phyloP scores from a whole-genome alignment of 148 eudicot genomes.

The Rheum nobile region DNA sequence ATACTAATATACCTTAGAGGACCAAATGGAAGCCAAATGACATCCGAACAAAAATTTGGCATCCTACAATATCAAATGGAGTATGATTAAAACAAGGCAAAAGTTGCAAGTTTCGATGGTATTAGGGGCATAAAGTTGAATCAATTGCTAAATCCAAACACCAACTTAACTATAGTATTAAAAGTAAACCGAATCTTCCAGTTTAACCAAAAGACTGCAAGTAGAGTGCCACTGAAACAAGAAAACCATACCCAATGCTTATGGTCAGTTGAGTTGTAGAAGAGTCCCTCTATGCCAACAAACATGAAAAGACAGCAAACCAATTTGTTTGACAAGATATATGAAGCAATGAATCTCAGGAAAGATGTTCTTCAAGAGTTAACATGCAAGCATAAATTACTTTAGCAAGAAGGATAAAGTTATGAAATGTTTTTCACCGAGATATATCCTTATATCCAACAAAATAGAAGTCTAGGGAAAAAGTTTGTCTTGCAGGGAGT shows the following conservation, averaged over 20 bases:
- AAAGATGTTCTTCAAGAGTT: not conserved
- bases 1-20: constrained; percentile 46
- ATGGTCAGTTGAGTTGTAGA: constrained; percentile 36
- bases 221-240: constrained; percentile 30
- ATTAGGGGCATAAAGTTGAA: not conserved
- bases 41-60: constrained; percentile 87
- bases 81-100: not conserved
- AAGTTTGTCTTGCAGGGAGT: not conserved
- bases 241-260: constrained; percentile 70
- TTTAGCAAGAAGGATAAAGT: not conserved
- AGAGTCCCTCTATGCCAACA: constrained; percentile 45
- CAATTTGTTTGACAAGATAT: constrained; percentile 40
- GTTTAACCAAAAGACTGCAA: constrained; percentile 78
- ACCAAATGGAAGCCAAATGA: constrained; percentile 81
- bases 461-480: not conserved
- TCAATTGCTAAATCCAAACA: not conserved
- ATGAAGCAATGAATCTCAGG: not conserved
- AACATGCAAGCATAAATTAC: not conserved
- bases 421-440: too few species aligned
- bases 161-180: not conserved
- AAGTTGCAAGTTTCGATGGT: too few species aligned
- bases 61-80: constrained; percentile 33
- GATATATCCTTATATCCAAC: not conserved
- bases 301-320: constrained; percentile 59
- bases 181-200: not conserved